Base-by-base conservation (phyloP, 2,329 filamentous ascomycete species). In the Arthrobotrys conoides region DNA sequence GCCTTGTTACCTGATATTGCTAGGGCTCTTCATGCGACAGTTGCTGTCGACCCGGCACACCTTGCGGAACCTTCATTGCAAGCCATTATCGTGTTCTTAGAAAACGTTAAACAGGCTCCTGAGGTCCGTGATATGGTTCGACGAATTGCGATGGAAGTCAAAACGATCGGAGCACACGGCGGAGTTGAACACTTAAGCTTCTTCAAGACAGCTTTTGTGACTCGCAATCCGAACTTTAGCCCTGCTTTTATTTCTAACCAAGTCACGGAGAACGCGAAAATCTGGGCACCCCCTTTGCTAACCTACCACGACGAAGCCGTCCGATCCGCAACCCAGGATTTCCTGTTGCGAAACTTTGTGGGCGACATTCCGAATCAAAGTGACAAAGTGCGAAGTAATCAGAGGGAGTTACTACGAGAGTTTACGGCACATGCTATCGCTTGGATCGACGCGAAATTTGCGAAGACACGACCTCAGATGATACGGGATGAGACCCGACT, bases 231-330 rank as follows among this genome's bases (percentile, higher is more conserved):
- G 20, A 71, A 72, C 38, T 78, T 78, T 27, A 38, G 44, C 3
- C 36, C 53, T 33, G 12, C 27, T 46, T 78, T 78, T 38, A 71
- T 78, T 12, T 12, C 68, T 14, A 76, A 76, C 18, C 70, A 78
- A 20, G 79, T 80, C 18, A 72, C 71, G 1, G 76, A 80, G 22
- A 72, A 83, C n/a, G 82, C 87, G 14, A 84, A 84, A 0, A 83
- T 85, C 48, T 89, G 88, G 87, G 87, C 84, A 3, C 88, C 88
- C 8, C 84, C 85, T 0, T 82, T 89, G 14, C 85, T 89, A 22
- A 85, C 87, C n/a, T 87, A 87, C 78, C 85, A 84, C 6, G 87
- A 88, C 51, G 83, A 82, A 33, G 79, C 81, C 2, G 85, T 89
- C 24, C 85, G 88, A 38, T 82, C 83, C 38, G 84, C 83, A 51